phyloP scores from a whole-genome alignment of 2,329 filamentous ascomycete genomes.

The Apiospora sp. region DNA sequence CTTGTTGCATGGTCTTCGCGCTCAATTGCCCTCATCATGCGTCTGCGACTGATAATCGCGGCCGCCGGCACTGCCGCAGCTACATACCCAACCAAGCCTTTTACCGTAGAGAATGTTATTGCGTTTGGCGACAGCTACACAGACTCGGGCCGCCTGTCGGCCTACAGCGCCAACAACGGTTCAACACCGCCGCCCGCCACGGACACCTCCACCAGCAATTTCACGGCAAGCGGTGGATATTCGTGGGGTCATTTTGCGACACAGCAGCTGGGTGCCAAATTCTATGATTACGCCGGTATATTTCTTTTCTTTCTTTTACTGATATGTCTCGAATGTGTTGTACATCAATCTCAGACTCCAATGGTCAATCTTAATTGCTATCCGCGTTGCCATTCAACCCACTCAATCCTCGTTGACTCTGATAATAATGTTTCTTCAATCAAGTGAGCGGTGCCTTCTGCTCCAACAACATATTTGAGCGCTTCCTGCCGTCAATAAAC shows the following conservation, averaged over 20 bases:
- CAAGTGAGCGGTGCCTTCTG: constrained; percentile 73
- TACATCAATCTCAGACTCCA: background rate
- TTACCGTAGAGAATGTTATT: constrained; percentile 67
- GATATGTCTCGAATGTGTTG: background rate
- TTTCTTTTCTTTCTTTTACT: background rate
- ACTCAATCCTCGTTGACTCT: no score
- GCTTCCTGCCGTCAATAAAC: constrained; percentile 59
- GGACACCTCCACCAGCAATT: constrained; percentile 53
- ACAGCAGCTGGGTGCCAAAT: constrained; percentile 61
- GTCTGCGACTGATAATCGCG: background rate
- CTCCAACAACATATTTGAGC: constrained; percentile 71
- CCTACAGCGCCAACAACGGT: constrained; percentile 67
- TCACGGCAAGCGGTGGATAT: constrained; percentile 70
- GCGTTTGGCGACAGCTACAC: constrained; percentile 81
- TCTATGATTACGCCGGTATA: constrained; percentile 70
- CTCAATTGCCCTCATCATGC: background rate
- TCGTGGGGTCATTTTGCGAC: constrained; percentile 75
- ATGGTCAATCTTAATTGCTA: no score
- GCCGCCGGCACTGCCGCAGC: constrained; percentile 29
- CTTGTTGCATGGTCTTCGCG: background rate
- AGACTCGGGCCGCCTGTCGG: constrained; percentile 72
- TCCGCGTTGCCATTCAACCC: no score
- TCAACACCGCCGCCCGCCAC: constrained; percentile 68
- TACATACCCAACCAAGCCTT: constrained; percentile 27
- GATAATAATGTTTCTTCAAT: background rate